These are phyloP conservation scores for Coccomyxa subellipsoidea DNA, from an alignment of 163 green algal species.

Conservation along the genomic window DNA sequence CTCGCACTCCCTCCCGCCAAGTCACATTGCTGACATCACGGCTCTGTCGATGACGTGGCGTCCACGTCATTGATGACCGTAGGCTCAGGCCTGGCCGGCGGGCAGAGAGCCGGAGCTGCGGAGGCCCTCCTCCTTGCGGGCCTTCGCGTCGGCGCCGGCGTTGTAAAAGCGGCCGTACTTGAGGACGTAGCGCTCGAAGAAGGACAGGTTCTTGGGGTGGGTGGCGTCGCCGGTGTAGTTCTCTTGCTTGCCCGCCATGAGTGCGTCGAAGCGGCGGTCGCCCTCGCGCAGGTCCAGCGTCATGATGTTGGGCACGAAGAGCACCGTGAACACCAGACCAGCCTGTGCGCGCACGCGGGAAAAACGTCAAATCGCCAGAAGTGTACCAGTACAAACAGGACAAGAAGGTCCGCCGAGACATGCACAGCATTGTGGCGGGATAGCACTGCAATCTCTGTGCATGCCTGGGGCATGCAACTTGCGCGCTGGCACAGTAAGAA, in stretches of 20 bases:
- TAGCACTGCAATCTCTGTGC: too few relatives aligned
- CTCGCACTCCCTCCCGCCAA: too few relatives aligned
- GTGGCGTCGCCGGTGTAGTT: conserved; percentile 43
- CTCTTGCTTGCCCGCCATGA: conserved; percentile 9
- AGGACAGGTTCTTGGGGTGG: conserved; percentile 38
- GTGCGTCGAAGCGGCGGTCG: conserved; percentile 38
- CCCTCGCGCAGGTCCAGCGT: conserved; percentile 64
- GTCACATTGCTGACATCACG: too few relatives aligned
- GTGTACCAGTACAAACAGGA: too few relatives aligned
- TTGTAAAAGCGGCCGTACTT: background rate
- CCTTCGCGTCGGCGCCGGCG: background rate
- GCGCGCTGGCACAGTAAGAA: too few relatives aligned
- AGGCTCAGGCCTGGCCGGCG: background rate
- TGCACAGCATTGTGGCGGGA: too few relatives aligned
- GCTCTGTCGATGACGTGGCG: too few relatives aligned
- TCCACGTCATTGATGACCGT: too few relatives aligned
- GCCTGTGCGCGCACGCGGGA: background rate
- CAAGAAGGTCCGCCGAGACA: too few relatives aligned
- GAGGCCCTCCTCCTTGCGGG: conserved; percentile 9
- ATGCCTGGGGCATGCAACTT: too few relatives aligned
- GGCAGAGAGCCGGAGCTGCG: background rate
- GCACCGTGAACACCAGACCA: conserved; percentile 36
- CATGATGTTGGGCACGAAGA: conserved; percentile 58
- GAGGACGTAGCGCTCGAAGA: conserved; percentile 32
- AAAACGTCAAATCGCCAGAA: too few relatives aligned